Percentiles rank a stretch among this genome's conserved stretches.
phyloP scores from a whole-genome alignment of 805 yeast genomes.

The Metschnikowia hibisci region DNA sequence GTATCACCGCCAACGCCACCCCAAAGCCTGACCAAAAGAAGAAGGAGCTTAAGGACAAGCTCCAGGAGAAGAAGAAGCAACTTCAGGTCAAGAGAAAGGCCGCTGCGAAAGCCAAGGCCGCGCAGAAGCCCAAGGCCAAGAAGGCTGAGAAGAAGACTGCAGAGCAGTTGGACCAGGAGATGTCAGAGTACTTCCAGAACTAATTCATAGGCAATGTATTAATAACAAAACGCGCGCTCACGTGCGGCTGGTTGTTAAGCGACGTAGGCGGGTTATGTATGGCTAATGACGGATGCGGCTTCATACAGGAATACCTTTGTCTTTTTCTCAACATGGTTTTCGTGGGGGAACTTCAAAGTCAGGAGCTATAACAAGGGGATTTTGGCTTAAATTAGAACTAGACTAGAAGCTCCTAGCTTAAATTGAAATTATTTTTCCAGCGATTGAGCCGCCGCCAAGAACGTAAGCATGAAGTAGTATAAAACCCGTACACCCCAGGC shows the following conservation, averaged over 20 bases:
- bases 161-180: slow-evolving; percentile 95
- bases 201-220: slow-evolving; percentile 6
- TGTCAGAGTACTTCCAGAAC: slow-evolving; percentile 86
- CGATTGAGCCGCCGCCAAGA: background rate
- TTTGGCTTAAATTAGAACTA: too few species aligned
- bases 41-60: slow-evolving; percentile 21
- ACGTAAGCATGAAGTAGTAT: too few species aligned
- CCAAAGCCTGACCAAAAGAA: slow-evolving; percentile 24
- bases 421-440: too few species aligned
- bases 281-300: background rate
- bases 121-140: slow-evolving; percentile 37
- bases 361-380: too few species aligned
- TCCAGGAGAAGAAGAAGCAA: slow-evolving; percentile 25
- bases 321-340: too few species aligned
- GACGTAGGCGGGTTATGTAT: background rate
- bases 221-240: background rate
- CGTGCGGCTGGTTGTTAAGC: background rate
- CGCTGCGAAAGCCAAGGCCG: slow-evolving; percentile 26
- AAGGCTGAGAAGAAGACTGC: slow-evolving; percentile 62
- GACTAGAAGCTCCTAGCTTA: too few species aligned
- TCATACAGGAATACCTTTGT: background rate
- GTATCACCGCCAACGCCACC: slow-evolving; percentile 55
- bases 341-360: too few species aligned
- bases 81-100: slow-evolving; percentile 32
- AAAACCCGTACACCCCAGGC: background rate